Conservation (phyloP, 1,284 basidiomycete genomes). For the Cutaneotrichosporon cavernicola region DNA sequence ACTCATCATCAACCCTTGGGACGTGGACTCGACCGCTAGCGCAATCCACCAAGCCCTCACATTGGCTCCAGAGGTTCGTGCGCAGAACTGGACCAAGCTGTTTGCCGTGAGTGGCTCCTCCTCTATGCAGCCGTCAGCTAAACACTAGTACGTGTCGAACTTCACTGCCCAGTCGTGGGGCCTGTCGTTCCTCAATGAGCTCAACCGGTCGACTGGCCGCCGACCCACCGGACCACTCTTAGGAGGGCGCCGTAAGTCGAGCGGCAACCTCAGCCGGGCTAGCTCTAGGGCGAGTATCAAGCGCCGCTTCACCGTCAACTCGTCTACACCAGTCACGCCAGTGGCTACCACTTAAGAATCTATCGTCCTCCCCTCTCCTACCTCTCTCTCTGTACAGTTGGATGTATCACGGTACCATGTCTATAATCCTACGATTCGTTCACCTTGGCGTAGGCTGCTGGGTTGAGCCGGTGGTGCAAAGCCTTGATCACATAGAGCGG, state of each 20-base stretch:
- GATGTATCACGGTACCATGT: background rate
- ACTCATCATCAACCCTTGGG: constrained; percentile 94
- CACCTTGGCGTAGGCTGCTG: constrained; percentile 91
- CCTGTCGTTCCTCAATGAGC: constrained; percentile 81
- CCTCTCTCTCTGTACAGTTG: background rate
- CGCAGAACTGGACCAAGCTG: constrained; percentile 90
- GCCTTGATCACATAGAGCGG: constrained; percentile 90
- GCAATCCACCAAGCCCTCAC: constrained; percentile 93
- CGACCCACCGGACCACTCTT: constrained; percentile 30
- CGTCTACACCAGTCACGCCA: constrained; percentile 7
- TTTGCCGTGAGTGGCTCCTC: constrained; percentile 65
- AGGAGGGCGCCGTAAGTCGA: constrained; percentile 24
- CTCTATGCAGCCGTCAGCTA: constrained; percentile 54
- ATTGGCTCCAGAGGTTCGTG: constrained; percentile 74
- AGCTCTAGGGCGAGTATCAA: constrained; percentile 27
- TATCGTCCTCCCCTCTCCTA: background rate
- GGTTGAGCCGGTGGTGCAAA: constrained; percentile 79
- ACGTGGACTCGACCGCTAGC: constrained; percentile 90
- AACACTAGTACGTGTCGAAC: constrained; percentile 72
- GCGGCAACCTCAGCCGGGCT: constrained; percentile 26
- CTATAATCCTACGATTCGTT: constrained; percentile 21
- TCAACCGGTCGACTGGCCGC: constrained; percentile 35
- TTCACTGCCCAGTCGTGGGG: constrained; percentile 90
- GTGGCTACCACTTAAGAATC: background rate
- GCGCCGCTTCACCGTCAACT: constrained; percentile 25